These are phyloP conservation scores for Conticribra weissflogii DNA, from an alignment of 108 stramenopile species.

Conservation along the genomic window DNA sequence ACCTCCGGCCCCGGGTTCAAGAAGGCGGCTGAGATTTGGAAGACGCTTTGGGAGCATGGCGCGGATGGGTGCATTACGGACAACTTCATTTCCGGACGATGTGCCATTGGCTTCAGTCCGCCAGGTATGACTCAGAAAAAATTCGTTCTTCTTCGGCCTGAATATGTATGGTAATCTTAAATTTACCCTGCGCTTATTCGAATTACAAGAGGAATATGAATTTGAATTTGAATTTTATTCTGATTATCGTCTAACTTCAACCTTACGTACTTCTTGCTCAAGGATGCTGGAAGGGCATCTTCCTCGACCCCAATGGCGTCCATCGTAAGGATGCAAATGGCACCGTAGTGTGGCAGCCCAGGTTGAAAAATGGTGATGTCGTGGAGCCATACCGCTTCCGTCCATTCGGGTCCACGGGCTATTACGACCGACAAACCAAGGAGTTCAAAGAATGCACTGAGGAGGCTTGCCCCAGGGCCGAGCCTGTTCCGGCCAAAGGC, in stretches of 20 bases:
- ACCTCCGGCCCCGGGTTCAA: slow-evolving; percentile 40
- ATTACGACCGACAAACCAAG: too few relatives aligned
- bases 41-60: slow-evolving; percentile 31
- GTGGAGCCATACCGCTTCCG: slow-evolving; percentile 44
- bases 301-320: slow-evolving; percentile 30
- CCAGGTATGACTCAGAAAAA: too few relatives aligned
- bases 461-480: slow-evolving; percentile 44
- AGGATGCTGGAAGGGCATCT: slow-evolving; percentile 45
- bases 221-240: too few relatives aligned
- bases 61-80: slow-evolving; percentile 42
- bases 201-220: too few relatives aligned
- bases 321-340: slow-evolving; percentile 41
- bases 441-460: too few relatives aligned
- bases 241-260: too few relatives aligned
- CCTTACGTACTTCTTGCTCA: too few relatives aligned
- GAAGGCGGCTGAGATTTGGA: slow-evolving; percentile 47
- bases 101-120: slow-evolving; percentile 45
- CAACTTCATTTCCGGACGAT: slow-evolving; percentile 34
- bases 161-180: too few relatives aligned
- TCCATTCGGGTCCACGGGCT: slow-evolving; percentile 40
- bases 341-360: slow-evolving; percentile 31
- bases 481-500: too few relatives aligned
- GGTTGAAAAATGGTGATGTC: slow-evolving; percentile 32
- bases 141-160: too few relatives aligned
- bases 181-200: too few relatives aligned